Percentiles rank a stretch among this genome's conserved stretches.
Conservation (phyloP, 2,329 filamentous ascomycete genomes). For the Alternaria triticina region DNA sequence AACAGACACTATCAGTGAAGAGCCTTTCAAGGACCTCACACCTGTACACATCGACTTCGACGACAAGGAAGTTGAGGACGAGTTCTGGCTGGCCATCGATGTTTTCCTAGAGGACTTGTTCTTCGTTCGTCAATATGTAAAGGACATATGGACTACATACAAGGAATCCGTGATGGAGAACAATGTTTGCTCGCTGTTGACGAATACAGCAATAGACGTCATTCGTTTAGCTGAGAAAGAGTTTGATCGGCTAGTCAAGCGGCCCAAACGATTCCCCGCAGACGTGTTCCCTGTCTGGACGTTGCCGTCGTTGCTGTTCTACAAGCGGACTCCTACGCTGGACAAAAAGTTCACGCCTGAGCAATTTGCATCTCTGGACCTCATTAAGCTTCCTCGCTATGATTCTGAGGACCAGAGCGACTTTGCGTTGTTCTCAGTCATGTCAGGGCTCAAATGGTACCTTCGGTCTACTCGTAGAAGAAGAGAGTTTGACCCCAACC, state of each 20-base stretch:
- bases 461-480: no score
- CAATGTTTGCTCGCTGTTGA: background rate
- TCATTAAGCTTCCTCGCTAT: fast-evolving
- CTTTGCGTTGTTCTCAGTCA: background rate
- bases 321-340: background rate
- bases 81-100: background rate
- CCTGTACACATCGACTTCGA: background rate
- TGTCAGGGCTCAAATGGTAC: background rate
- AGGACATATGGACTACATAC: background rate
- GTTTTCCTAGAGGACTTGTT: background rate
- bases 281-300: background rate
- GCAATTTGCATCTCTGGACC: no score
- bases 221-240: background rate
- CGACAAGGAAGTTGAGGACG: background rate
- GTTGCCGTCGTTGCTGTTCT: fast-evolving
- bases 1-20: background rate
- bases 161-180: background rate
- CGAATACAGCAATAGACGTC: background rate
- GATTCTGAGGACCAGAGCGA: background rate
- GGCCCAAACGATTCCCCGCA: background rate
- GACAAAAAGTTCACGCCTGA: no score
- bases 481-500: no score
- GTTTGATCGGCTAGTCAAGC: fast-evolving
- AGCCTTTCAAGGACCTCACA: background rate
- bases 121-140: background rate